These are phyloP conservation scores for Phialophora verrucosa DNA, from an alignment of 2,329 filamentous ascomycete species.

Conservation along the genomic window DNA sequence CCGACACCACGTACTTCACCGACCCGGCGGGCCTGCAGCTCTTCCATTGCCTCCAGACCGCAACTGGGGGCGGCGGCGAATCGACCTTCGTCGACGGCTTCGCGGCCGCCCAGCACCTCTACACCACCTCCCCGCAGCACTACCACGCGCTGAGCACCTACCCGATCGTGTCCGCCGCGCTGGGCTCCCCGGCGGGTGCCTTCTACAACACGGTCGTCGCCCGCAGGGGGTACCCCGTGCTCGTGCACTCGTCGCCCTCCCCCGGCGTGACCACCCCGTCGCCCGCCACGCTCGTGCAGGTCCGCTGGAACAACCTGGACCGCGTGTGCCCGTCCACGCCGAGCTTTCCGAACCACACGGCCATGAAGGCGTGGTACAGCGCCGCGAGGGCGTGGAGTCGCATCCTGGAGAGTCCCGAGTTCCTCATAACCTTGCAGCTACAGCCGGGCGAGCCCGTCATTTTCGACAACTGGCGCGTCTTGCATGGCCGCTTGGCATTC, in stretches of 20 bases:
- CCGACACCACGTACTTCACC: slow-evolving; percentile 94
- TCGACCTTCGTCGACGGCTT: slow-evolving; percentile 89
- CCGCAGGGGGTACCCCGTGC: slow-evolving; percentile 65
- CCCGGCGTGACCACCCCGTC: slow-evolving; percentile 20
- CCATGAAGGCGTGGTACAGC: slow-evolving; percentile 69
- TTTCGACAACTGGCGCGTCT: slow-evolving; percentile 94
- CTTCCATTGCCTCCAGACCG: slow-evolving; percentile 65
- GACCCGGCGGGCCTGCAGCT: slow-evolving; percentile 90
- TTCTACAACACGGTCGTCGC: slow-evolving; percentile 70
- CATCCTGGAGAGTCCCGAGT: slow-evolving; percentile 68
- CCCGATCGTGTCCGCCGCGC: slow-evolving; percentile 77
- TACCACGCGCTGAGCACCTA: slow-evolving; percentile 64
- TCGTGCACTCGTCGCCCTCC: slow-evolving; percentile 60
- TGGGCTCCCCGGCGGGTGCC: slow-evolving; percentile 71
- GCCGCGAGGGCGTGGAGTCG: slow-evolving; percentile 77
- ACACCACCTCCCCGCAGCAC: slow-evolving; percentile 58
- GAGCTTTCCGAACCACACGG: slow-evolving; percentile 53
- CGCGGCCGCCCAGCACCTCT: slow-evolving; percentile 68
- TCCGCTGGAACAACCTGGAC: slow-evolving; percentile 95
- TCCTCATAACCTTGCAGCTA: slow-evolving; percentile 81
- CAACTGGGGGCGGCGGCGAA: slow-evolving; percentile 61
- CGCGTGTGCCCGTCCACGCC: slow-evolving; percentile 67
- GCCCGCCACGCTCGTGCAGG: slow-evolving; percentile 60
- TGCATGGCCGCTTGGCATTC: slow-evolving; percentile 85
- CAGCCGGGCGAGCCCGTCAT: slow-evolving; percentile 79